These are phyloP conservation scores for Tinospora cordifolia DNA, from an alignment of 164 flowering plant species.

Conservation along the genomic window DNA sequence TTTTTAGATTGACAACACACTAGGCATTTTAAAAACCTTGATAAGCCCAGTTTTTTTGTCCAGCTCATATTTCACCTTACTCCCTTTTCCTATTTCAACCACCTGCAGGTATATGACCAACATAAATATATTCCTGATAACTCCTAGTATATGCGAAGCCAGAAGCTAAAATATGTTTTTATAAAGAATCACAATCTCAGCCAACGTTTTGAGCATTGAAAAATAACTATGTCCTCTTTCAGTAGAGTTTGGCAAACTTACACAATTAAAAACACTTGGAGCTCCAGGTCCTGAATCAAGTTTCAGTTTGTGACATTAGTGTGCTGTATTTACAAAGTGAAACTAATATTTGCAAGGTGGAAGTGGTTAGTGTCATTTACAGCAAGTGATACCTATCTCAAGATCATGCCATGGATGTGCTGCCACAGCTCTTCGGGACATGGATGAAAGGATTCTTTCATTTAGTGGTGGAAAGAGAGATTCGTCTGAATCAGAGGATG, in stretches of 20 bases:
- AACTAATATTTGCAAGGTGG: neutral
- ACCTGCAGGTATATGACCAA: constrained; percentile 43
- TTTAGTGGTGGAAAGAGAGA: constrained; percentile 53
- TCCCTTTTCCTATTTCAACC: constrained; percentile 75
- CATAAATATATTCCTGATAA: neutral
- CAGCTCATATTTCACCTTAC: constrained; percentile 95
- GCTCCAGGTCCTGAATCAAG: constrained; percentile 71
- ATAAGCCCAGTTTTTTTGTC: constrained; percentile 87
- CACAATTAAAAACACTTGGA: constrained; percentile 69
- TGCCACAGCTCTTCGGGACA: constrained; percentile 67
- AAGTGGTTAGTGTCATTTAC: neutral
- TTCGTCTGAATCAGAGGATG: constrained; percentile 14
- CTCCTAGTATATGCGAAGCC: neutral
- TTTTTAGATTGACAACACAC: neutral
- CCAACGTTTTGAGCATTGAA: neutral
- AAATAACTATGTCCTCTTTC: neutral
- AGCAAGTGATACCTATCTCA: constrained; percentile 54
- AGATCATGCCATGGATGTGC: constrained; percentile 98
- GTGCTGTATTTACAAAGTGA: neutral
- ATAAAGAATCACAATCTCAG: neutral
- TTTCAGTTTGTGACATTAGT: constrained; percentile 7
- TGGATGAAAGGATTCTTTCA: constrained; percentile 74
- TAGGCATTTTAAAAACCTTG: constrained; percentile 43
- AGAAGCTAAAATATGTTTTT: neutral
- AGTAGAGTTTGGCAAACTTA: constrained; percentile 28